These are phyloP conservation scores for Alternaria hordeiaustralica DNA, from an alignment of 2,329 filamentous ascomycete genomes.

Conservation along the genomic window DNA sequence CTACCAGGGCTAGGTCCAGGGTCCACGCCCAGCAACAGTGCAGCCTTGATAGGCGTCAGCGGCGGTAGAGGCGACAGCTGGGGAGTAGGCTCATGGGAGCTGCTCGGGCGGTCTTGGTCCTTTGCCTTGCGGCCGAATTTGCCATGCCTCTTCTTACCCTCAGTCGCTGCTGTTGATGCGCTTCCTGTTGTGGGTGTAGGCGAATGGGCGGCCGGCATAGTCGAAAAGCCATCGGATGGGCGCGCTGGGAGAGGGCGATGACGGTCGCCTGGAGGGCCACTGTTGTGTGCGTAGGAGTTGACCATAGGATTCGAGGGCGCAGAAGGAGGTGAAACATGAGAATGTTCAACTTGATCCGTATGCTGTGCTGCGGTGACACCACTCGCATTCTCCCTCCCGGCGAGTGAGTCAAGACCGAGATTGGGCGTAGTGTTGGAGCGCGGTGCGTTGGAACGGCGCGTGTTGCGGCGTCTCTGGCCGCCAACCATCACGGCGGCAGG, in stretches of 20 bases:
- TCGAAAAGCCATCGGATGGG: background rate
- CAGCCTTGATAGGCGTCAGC: conserved; percentile 30
- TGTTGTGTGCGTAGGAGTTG: conserved; percentile 4
- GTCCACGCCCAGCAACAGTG: conserved; percentile 27
- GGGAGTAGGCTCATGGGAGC: conserved; percentile 4
- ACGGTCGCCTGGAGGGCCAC: conserved; percentile 1
- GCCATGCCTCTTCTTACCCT: conserved; percentile 26
- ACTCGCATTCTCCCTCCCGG: conserved; percentile 7
- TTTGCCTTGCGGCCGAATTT: conserved; percentile 22
- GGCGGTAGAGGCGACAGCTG: conserved; percentile 23
- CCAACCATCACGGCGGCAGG: conserved; percentile 19
- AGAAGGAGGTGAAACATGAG: conserved; percentile 4
- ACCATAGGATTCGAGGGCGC: conserved; percentile 2
- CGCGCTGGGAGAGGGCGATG: background rate
- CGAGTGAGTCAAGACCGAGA: conserved; percentile 9
- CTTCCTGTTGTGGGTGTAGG: conserved; percentile 7
- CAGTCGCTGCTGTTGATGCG: background rate
- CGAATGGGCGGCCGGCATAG: background rate
- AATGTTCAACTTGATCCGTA: conserved; percentile 5
- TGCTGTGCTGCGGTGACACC: background rate
- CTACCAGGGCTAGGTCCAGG: background rate
- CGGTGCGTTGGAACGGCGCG: conserved; percentile 21
- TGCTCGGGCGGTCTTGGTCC: conserved; percentile 11
- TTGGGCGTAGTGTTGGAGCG: conserved; percentile 24
- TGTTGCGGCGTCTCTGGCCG: conserved; percentile 27